A percentile compares a stretch with the other conserved stretches of the same genome.
phyloP scores from a whole-genome alignment of 257 asterid genomes.

The Forsythia viridissima region DNA sequence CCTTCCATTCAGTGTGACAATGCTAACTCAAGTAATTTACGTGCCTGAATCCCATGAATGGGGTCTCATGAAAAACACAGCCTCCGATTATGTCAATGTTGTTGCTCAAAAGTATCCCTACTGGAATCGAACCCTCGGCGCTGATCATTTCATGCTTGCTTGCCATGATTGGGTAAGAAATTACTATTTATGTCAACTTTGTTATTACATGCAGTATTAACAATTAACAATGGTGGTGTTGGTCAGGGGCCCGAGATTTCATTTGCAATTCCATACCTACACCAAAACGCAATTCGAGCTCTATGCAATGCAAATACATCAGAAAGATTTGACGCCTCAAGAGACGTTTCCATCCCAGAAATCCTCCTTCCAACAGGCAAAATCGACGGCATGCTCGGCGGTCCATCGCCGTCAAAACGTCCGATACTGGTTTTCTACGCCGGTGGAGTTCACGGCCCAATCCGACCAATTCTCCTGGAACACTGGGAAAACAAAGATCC shows the following conservation, averaged over 20 bases:
- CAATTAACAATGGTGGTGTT: neutral
- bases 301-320: conserved; percentile 82
- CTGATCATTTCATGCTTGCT: conserved; percentile 87
- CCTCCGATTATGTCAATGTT: conserved; percentile 33
- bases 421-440: conserved; percentile 70
- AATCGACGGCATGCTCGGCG: conserved; percentile 64
- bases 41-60: conserved; percentile 49
- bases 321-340: conserved; percentile 66
- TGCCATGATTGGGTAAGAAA: conserved; percentile 95
- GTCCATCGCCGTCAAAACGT: conserved; percentile 72
- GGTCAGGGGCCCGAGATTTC: conserved; percentile 78
- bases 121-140: conserved; percentile 86
- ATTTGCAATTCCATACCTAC: conserved; percentile 56
- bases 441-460: conserved; percentile 85
- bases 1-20: conserved; percentile 67
- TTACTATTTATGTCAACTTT: no score
- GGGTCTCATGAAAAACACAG: conserved; percentile 40
- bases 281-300: conserved; percentile 71
- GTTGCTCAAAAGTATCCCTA: conserved; percentile 42
- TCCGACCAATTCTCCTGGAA: conserved; percentile 68
- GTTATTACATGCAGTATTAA: no score
- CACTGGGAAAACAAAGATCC: conserved; percentile 82
- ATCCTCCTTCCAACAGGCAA: conserved; percentile 69
- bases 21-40: conserved; percentile 48
- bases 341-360: conserved; percentile 82